Conservation (phyloP, 371 early-diverging fungal species). For the Mortierella sp. region DNA sequence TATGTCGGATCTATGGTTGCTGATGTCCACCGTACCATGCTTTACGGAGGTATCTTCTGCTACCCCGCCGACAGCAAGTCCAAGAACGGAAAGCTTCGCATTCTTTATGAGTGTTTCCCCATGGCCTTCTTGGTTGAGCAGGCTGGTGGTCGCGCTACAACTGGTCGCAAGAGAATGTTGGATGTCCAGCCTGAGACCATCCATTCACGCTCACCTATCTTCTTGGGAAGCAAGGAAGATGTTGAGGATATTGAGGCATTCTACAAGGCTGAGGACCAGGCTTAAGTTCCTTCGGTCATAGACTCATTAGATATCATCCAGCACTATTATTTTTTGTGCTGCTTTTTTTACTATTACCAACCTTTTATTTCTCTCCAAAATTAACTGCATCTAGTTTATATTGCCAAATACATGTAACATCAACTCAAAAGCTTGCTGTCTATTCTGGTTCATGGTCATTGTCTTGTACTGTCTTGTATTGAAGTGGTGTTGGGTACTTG, state of each 20-base stretch:
- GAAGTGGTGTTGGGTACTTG: too few species aligned
- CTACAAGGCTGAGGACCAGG: conserved; percentile 54
- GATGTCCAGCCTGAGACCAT: conserved; percentile 91
- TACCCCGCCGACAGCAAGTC: conserved; percentile 91
- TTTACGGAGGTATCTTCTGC: conserved; percentile 94
- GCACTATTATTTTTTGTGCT: background rate
- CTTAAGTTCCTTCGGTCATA: background rate
- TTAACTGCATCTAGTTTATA: background rate
- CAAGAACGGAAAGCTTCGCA: conserved; percentile 93
- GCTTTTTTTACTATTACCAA: background rate
- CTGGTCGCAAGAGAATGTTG: conserved; percentile 85
- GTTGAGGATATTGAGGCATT: conserved; percentile 83
- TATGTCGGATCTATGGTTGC: conserved; percentile 99
- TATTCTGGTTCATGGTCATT: too few species aligned
- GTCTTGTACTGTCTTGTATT: too few species aligned
- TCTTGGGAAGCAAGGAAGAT: conserved; percentile 93
- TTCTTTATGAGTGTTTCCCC: conserved; percentile 98
- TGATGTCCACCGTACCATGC: conserved; percentile 97
- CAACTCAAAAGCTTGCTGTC: background rate
- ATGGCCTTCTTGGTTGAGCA: conserved; percentile 96
- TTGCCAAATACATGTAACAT: conserved; percentile 10
- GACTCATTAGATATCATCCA: conserved; percentile 10
- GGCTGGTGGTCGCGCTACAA: conserved; percentile 95
- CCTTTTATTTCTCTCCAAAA: background rate
- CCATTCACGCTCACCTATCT: conserved; percentile 93